Evolutionary conservation across 2,329 filamentous ascomycete genomes (phyloP), one percentile per base, ranked within the genome.

Genomic region (Allantophomopsis lycopodina): DNA sequence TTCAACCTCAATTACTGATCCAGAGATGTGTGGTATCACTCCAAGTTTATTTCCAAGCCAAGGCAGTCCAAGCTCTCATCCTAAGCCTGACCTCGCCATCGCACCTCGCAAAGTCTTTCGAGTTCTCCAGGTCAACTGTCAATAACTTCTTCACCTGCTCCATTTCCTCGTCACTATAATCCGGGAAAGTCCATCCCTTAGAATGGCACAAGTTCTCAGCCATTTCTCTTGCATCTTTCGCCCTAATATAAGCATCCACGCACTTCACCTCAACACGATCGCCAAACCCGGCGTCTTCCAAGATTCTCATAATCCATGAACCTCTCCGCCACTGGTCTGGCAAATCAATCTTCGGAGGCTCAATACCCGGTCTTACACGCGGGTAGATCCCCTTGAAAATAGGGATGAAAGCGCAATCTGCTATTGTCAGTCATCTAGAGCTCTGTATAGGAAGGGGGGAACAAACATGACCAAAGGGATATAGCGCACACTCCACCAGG

Each of bases 401-500:
- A 5, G 23, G 23, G 11, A 28, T 12, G 23, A 28, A 28, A 12
- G 23, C 23, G 10, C 23, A 8, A 10, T 28, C 23, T 28, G 8
- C 8, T 12, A 28, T 28, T 8, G 7, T 28, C 8, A 28, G 23
- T 3, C 23, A 3, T 28, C 23, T 6, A 28, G 13, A 48, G 15
- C 8, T 40, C 44, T 11, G n/a, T 13, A 28, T 37, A 13, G 7
- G n/a, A 35, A 11, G 30, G 21, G 28, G 32, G 31, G 21, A 14
- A 28, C 38, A 34, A 39, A 45, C 43, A 32, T 37, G 35, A 33
- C 46, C 46, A 46, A 14, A 42, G 45, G 8, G 39, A 45, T 10
- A 45, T 35, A 17, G 46, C 40, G 8, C 36, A 36, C 1, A 96
- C 80, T 46, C 89, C 89, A 36, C 89, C 89, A 0, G 88, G 89